A percentile compares a stretch with the other conserved stretches of the same genome.
Evolutionary conservation across 345 rosid genomes (phyloP).

Genomic region (Firmiana major): DNA sequence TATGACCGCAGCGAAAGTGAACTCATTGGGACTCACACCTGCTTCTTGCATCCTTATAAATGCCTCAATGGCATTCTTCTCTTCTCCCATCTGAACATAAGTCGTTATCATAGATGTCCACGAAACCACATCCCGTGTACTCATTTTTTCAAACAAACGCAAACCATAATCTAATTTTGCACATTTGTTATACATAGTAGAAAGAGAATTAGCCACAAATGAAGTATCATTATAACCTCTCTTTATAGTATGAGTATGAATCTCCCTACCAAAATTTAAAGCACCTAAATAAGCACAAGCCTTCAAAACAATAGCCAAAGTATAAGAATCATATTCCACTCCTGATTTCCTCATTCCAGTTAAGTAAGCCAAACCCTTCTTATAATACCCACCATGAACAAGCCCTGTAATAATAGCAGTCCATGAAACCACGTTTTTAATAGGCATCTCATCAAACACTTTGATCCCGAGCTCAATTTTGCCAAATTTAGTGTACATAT

Average conservation of each 20-base stretch:
- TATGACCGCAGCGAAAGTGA: constrained; percentile 63
- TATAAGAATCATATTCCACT: constrained; percentile 46
- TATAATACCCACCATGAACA: constrained; percentile 52
- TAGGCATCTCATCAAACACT: constrained; percentile 65
- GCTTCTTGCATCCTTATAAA: constrained; percentile 55
- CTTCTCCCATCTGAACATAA: constrained; percentile 56
- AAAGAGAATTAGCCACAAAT: constrained; percentile 68
- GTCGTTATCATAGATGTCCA: constrained; percentile 70
- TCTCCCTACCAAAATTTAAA: constrained; percentile 63
- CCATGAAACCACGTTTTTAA: constrained; percentile 70
- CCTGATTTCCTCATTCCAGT: constrained; percentile 56
- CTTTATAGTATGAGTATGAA: constrained; percentile 60
- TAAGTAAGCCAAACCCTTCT: constrained; percentile 57
- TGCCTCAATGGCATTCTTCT: constrained; percentile 50
- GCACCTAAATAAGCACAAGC: constrained; percentile 69
- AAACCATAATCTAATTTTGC: constrained; percentile 59
- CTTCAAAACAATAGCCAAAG: constrained; percentile 65
- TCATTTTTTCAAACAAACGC: constrained; percentile 58
- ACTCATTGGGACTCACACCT: constrained; percentile 59
- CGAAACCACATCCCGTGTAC: constrained; percentile 58
- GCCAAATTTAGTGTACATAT: constrained; percentile 63
- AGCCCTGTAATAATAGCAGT: constrained; percentile 77
- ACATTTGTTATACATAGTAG: constrained; percentile 73
- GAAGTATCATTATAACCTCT: constrained; percentile 47
- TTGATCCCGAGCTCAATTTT: constrained; percentile 44